Base-by-base conservation (phyloP, 2,329 filamentous ascomycete genomes). In the Emericellopsis atlantica region DNA sequence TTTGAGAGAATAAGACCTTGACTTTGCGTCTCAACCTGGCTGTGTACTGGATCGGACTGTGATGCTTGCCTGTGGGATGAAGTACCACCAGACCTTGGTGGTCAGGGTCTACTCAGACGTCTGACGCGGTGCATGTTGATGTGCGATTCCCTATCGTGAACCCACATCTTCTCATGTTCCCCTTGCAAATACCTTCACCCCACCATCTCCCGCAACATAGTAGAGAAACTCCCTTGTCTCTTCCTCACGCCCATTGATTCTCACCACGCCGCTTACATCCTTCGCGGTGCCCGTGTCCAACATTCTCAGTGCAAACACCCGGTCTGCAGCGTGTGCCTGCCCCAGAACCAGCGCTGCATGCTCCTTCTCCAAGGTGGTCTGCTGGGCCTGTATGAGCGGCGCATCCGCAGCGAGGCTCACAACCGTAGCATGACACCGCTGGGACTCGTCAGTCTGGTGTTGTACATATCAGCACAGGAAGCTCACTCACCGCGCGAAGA, bases 221-320 rank as follows among this genome's bases (percentile, higher is more conserved):
- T 94, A 95, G 55, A 95, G 54, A 53, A 84, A 73, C 62, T 95
- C 90, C 18, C 46, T 50, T 24, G 40, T 47, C 23, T 54, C 52
- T 9, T 47, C 43, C 34, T 12, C 32, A 6, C 37, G 31, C 12
- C 39, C 39, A 15, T 83, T 89, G 39, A 92, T 69, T 48, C 88
- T 74, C 46, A 95, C 54, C 35, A 95, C 87, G 3, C 90, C 90
- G 61, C 85, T 94, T 26, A 96, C 85, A 60, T 95, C 90, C 55
- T 74, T 81, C 46, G 90, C 89, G n/a, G 80, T 79, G 1, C 90
- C 90, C 0, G 88, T 94, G 54, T 94, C 88, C 45, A 96, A 60
- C 53, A 81, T 71, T 40, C 89, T 70, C 43, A 92, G 64, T 45
- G 84, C 76, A 51, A 94, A 61, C 4, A 90, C 71, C 46, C 74